Evolutionary conservation across 139 green algal species (phyloP).

Genomic region (Pseudopediastrum boryanum): DNA sequence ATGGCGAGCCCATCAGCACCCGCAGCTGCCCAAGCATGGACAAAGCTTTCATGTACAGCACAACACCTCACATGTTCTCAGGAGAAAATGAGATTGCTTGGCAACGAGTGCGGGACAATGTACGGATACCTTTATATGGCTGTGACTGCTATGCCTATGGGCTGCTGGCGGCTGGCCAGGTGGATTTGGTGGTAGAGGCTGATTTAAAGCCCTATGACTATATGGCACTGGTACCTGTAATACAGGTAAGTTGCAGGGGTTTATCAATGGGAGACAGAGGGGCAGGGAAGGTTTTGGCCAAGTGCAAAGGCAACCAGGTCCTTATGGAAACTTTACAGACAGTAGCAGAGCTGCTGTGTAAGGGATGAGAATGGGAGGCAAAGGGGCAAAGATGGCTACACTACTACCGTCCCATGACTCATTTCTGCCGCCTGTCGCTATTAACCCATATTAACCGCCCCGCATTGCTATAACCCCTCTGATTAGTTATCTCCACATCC

Average conservation of each 20-base stretch:
- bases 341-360: too few relatives aligned
- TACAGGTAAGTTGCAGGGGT: conserved; percentile 67
- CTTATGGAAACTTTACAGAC: too few relatives aligned
- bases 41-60: conserved; percentile 62
- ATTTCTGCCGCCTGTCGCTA: too few relatives aligned
- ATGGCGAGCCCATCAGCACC: conserved; percentile 70
- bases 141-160: conserved; percentile 99
- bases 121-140: conserved; percentile 90
- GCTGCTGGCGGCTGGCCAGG: conserved; percentile 84
- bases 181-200: conserved; percentile 93
- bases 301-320: too few relatives aligned
- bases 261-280: too few relatives aligned
- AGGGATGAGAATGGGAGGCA: too few relatives aligned
- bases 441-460: too few relatives aligned
- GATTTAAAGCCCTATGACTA: conserved; percentile 98
- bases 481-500: too few relatives aligned
- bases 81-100: conserved; percentile 59
- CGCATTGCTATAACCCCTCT: too few relatives aligned
- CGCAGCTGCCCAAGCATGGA: conserved; percentile 50
- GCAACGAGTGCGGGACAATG: conserved; percentile 70
- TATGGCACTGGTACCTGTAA: conserved; percentile 94
- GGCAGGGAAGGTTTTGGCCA: too few relatives aligned
- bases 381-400: too few relatives aligned
- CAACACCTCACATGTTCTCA: conserved; percentile 92
- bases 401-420: too few relatives aligned